Percentiles rank a stretch among this genome's conserved stretches.
phyloP scores from a whole-genome alignment of 2,329 filamentous ascomycete genomes.

The Phoma sp. region DNA sequence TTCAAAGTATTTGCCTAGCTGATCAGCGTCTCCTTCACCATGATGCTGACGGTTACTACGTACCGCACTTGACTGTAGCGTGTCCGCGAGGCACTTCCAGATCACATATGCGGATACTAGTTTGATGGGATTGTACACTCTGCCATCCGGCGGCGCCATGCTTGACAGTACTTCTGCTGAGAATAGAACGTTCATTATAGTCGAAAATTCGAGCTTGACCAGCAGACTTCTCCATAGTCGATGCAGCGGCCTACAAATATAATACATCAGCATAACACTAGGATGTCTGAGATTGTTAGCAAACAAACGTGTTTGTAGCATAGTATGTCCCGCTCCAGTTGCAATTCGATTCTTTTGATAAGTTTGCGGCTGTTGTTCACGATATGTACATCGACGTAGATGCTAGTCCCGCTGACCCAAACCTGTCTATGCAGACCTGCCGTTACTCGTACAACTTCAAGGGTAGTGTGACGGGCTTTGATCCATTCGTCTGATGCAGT shows the following conservation, averaged over 20 bases:
- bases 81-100: slow-evolving; percentile 60
- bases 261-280: slow-evolving; percentile 27
- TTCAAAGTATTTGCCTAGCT: slow-evolving; percentile 62
- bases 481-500: slow-evolving; percentile 58
- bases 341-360: slow-evolving; percentile 60
- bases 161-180: slow-evolving; percentile 55
- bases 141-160: slow-evolving; percentile 56
- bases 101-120: slow-evolving; percentile 58
- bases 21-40: slow-evolving; percentile 15
- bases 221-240: slow-evolving; percentile 58
- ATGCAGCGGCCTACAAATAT: slow-evolving; percentile 53
- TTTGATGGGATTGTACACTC: slow-evolving; percentile 55
- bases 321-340: slow-evolving; percentile 60
- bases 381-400: slow-evolving; percentile 63
- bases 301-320: slow-evolving; percentile 58
- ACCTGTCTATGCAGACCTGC: slow-evolving; percentile 65
- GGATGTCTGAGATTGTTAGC: neutral
- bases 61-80: slow-evolving; percentile 60
- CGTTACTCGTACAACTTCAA: slow-evolving; percentile 58
- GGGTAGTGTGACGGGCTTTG: slow-evolving; percentile 48
- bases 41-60: slow-evolving; percentile 8
- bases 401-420: slow-evolving; percentile 64
- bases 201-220: slow-evolving; percentile 62
- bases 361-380: slow-evolving; percentile 59
- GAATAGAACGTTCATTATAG: slow-evolving; percentile 57